phyloP scores from a whole-genome alignment of 306 rosid genomes.

The Cicer yamashitae region DNA sequence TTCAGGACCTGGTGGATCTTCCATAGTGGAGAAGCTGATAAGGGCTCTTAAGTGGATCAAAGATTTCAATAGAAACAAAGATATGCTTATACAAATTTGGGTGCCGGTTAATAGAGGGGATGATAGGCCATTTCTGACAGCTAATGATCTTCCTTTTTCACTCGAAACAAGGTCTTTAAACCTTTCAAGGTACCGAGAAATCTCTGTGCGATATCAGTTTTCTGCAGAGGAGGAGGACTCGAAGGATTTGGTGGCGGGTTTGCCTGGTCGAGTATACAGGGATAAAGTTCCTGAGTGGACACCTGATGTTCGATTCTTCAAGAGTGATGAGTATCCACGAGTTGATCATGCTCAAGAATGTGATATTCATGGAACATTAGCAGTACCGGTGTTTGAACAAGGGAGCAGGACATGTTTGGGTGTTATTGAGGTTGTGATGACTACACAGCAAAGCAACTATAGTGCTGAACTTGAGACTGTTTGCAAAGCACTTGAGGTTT shows the following conservation, averaged over 20 bases:
- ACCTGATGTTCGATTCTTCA: constrained; percentile 85
- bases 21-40: constrained; percentile 65
- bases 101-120: constrained; percentile 74
- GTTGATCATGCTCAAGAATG: constrained; percentile 70
- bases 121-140: constrained; percentile 66
- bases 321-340: constrained; percentile 81
- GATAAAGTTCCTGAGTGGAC: constrained; percentile 96
- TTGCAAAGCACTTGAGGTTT: constrained; percentile 95
- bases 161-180: constrained; percentile 59
- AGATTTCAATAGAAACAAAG: constrained; percentile 66
- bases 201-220: constrained; percentile 67
- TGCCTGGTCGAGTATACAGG: constrained; percentile 87
- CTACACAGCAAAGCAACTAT: constrained; percentile 69
- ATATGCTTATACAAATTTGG: constrained; percentile 88
- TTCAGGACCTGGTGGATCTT: constrained; percentile 54
- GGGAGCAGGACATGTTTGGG: constrained; percentile 82
- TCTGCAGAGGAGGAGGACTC: constrained; percentile 70
- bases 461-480: constrained; percentile 72
- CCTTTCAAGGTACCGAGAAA: constrained; percentile 70
- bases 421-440: constrained; percentile 88
- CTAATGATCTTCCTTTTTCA: constrained; percentile 66
- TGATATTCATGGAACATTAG: constrained; percentile 84
- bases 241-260: constrained; percentile 58
- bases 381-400: constrained; percentile 84
- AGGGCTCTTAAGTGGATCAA: constrained; percentile 65